Evolutionary conservation across 352 stramenopile species (phyloP), one percentile per base, ranked within the genome.

Genomic region (Phytophthora cryptogea): DNA sequence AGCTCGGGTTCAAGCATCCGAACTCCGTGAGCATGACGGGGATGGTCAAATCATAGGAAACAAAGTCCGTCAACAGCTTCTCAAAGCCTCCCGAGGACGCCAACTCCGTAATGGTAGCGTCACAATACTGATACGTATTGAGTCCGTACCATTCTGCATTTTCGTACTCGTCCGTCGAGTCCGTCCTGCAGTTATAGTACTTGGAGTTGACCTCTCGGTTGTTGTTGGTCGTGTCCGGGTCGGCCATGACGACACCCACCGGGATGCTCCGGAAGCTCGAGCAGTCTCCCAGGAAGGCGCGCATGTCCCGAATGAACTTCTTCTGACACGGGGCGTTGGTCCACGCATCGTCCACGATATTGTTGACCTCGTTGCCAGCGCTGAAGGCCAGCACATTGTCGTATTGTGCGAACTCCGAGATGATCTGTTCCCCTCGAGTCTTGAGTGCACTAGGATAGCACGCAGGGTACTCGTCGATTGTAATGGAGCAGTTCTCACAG

Each of bases 141-240:
- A 96, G 43, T 14, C 84, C 89, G 55, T 91, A 95, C 84, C 84
- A 97, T 61, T 96, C 77, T 1, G 83, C 78, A 35, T 84, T 86
- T 62, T 95, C 84, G 39, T 89, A 83, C 61, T 66, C 28, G 51
- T 97, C 89, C 1, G 28, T 74, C 3, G 71, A 52, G 55, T 92
- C 73, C 0, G 78, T 89, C 56, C 80, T 70, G 67, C 89, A 97
- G 64, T 92, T 91, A 66, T 95, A 97, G 63, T 97, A 97, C 41
- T 77, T 67, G 11, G 78, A 72, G 49, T 95, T 90, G 1, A 76
- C 33, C 32, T 87, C 70, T n/a, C 85, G 75, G 31, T 87, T 77
- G 52, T 77, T 82, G 13, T 66, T 64, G 2, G 42, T 63, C 1
- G 57, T 73, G 44, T 90, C 52, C 3, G 65, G 63, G 44, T 94